A percentile compares a stretch with the other conserved stretches of the same genome.
Conservation (phyloP, 1,284 basidiomycete genomes). For the Tremellales sp. region DNA sequence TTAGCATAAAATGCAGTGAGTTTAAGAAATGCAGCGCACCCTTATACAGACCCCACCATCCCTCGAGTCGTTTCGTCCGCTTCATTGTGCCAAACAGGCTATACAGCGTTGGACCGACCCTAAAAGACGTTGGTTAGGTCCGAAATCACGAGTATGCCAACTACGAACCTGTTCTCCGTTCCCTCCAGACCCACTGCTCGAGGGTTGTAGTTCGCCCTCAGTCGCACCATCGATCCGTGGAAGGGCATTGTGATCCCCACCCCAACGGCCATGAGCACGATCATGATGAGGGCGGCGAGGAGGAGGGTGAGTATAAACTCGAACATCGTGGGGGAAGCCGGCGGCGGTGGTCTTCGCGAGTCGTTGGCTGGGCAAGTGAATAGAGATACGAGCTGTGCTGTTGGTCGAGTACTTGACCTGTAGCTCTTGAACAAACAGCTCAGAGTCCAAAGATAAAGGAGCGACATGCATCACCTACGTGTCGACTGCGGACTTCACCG, state of each 20-base stretch:
- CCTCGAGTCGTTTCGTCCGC: constrained; percentile 74
- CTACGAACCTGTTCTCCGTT: constrained; percentile 34
- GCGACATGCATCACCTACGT: too few relatives aligned
- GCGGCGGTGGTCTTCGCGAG: too few relatives aligned
- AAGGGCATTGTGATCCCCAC: constrained; percentile 47
- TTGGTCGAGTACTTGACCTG: too few relatives aligned
- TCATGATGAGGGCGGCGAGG: constrained; percentile 41
- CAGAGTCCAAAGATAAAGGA: too few relatives aligned
- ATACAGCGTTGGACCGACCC: constrained; percentile 49
- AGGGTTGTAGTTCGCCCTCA: constrained; percentile 52
- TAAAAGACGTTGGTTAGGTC: constrained; percentile 13
- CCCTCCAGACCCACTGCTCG: constrained; percentile 69
- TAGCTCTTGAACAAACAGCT: too few relatives aligned
- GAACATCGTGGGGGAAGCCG: constrained; percentile 33
- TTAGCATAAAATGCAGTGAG: not conserved
- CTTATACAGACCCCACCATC: constrained; percentile 76
- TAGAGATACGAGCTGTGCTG: too few relatives aligned
- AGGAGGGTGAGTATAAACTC: constrained; percentile 42
- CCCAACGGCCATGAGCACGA: constrained; percentile 36
- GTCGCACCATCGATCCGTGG: constrained; percentile 44
- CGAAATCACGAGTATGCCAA: not conserved
- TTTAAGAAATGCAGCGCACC: constrained; percentile 55
- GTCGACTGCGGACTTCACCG: too few relatives aligned
- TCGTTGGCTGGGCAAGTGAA: too few relatives aligned
- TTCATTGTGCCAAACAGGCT: constrained; percentile 57